A percentile compares a stretch with the other conserved stretches of the same genome.
phyloP scores from a whole-genome alignment of 2,329 filamentous ascomycete species.

The Hypoxylon sp. region DNA sequence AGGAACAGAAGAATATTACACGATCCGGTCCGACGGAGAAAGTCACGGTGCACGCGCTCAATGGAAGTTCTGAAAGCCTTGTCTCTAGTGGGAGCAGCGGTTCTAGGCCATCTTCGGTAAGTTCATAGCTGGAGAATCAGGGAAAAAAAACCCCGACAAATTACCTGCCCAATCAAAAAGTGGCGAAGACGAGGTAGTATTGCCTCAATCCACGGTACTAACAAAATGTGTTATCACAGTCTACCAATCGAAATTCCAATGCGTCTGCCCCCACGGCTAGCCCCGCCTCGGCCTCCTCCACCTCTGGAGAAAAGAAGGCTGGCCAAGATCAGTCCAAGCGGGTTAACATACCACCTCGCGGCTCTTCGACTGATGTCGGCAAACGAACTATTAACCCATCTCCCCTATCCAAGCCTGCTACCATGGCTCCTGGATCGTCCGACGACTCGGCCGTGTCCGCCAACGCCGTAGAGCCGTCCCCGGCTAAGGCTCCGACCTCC shows the following conservation, averaged over 20 bases:
- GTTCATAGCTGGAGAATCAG: constrained; percentile 48
- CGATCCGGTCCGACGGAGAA: constrained; percentile 47
- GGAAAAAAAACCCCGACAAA: constrained; percentile 33
- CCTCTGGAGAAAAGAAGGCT: constrained; percentile 54
- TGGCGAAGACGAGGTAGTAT: constrained; percentile 36
- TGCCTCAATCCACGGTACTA: constrained; percentile 53
- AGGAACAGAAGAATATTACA: constrained; percentile 50
- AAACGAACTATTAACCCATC: constrained; percentile 74
- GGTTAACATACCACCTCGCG: constrained; percentile 67
- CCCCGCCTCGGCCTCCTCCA: constrained; percentile 58
- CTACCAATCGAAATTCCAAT: constrained; percentile 65
- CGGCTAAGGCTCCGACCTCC: constrained; percentile 43
- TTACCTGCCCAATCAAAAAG: constrained; percentile 57
- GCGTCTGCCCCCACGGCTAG: constrained; percentile 58
- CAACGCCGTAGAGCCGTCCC: constrained; percentile 45
- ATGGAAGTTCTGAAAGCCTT: constrained; percentile 71
- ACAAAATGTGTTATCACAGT: constrained; percentile 57
- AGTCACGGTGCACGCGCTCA: constrained; percentile 51
- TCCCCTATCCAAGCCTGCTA: constrained; percentile 75
- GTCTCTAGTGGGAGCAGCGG: constrained; percentile 64
- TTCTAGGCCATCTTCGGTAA: constrained; percentile 72
- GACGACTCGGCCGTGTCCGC: constrained; percentile 50
- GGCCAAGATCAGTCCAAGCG: constrained; percentile 63
- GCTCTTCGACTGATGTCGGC: constrained; percentile 69
- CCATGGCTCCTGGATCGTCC: constrained; percentile 64